Base-by-base conservation (phyloP, 176 grass and related monocot species). In the Aegilops sharonensis region DNA sequence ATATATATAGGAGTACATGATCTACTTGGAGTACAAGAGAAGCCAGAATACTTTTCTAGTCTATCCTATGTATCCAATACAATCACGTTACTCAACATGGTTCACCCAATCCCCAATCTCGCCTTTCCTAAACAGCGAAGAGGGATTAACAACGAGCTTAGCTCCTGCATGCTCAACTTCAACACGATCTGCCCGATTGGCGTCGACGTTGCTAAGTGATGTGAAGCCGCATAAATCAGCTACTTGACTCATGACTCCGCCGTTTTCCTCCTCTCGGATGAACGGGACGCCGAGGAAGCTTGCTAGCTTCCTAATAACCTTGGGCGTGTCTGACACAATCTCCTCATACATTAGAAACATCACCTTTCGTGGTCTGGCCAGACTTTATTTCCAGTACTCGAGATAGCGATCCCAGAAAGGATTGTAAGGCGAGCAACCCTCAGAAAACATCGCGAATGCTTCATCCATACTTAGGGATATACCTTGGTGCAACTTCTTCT, bases 381-480 rank as follows among this genome's bases (percentile, higher is more conserved):
- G 14, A 5, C 76, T 54, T 54, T 54, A 5, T 54, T 54, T 54
- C 50, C 50, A 54, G 50, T 54, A 54, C 50, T 54, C 50, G 1
- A 78, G 76, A 35, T 78, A 78, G 54, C 56, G 50, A 5, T 78
- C 32, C 76, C 52, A 78, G 25, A 78, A 60, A 14, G 52, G 54
- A 0, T 18, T 20, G 9, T 36, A 78, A 14, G 76, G 54, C 4
- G 31, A 9, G 20, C 8, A 78, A 0, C 76, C 54, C 18, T 78
- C 76, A 2, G 5, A 78, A 14, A 78, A 78, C 76, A 78, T 78
- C 0, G 29, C 1, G 20, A 78, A 23, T 14, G 54, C 20, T 4
- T 32, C 21, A 5, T 78, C 31, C 8, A 9, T 5, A 21, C 39
- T 1, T 6, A 50, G 11, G 39, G 37, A 42, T 12, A 35, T 4